Percentiles rank a stretch among this genome's conserved stretches.
Evolutionary conservation across 1,284 basidiomycete genomes (phyloP).

Genomic region (Melanopsichium pennsylvanicum): DNA sequence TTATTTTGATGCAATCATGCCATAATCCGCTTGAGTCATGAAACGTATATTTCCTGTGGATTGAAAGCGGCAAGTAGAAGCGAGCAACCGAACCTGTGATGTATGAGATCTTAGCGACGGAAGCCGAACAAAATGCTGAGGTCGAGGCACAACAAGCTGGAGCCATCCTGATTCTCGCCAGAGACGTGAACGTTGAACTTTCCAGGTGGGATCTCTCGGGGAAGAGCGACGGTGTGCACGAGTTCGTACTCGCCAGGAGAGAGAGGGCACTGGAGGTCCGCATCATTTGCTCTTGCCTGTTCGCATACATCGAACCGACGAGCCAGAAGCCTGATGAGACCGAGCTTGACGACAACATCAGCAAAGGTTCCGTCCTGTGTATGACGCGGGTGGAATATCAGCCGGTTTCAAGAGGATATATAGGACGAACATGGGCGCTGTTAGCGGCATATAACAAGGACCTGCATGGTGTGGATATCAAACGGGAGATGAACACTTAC

Average conservation of each 20-base stretch:
- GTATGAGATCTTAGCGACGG: slow-evolving; percentile 16
- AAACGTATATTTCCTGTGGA: background rate
- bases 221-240: slow-evolving; percentile 58
- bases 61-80: background rate
- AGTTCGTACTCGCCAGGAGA: slow-evolving; percentile 57
- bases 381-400: too few relatives aligned
- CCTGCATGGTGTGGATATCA: too few relatives aligned
- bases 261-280: slow-evolving; percentile 60
- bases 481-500: slow-evolving; percentile 37
- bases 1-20: background rate
- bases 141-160: slow-evolving; percentile 81
- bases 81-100: background rate
- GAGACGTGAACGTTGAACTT: slow-evolving; percentile 80
- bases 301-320: slow-evolving; percentile 61
- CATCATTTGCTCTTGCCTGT: slow-evolving; percentile 53
- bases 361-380: slow-evolving; percentile 54
- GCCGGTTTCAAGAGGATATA: too few relatives aligned
- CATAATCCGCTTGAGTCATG: background rate
- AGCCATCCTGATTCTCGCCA: slow-evolving; percentile 80
- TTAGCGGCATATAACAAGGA: too few relatives aligned
- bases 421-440: too few relatives aligned
- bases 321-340: slow-evolving; percentile 55
- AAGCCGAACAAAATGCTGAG: slow-evolving; percentile 72
- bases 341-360: slow-evolving; percentile 62
- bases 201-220: slow-evolving; percentile 63